Evolutionary conservation across 352 stramenopile species (phyloP), one percentile per base, ranked within the genome.

Genomic region (Phytophthora hybrid): DNA sequence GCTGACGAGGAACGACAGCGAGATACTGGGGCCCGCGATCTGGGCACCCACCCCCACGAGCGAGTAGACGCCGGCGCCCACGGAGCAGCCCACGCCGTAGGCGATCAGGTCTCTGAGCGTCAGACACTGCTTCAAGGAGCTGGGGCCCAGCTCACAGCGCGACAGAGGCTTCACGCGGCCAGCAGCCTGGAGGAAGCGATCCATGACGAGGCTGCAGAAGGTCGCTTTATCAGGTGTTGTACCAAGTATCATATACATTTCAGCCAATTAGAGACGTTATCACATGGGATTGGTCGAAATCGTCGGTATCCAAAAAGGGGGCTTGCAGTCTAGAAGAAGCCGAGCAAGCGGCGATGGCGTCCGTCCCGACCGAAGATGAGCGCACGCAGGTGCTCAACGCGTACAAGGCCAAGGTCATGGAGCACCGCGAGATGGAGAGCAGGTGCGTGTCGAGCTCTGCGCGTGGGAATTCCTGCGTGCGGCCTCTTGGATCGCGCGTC

Each of bases 371-470:
- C 32, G 90, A 97, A 74, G 92, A 95, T 68, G 91, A 97, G 76
- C 93, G 96, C 71, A 88, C 93, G 63, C 92, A 98, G 86, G 93
- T 98, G 69, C 84, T 99, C 46, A 93, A 97, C 66, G 90, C 96
- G 63, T 99, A 99, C 89, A 94, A 98, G 63, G 87, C 86, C 51
- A 99, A 99, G 84, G 97, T 99, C 77, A 95, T 93, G 74, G 96
- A 99, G 82, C 97, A 99, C 83, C 91, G 94, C 62, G 96, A 99
- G 82, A 97, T 98, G 68, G 97, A 99, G 78, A 97, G 92, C 74
- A 93, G 87, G 89, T 96, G 61, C 58, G 85, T 80, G n/a, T 10
- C 37, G 73, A 18, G 71, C 10, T 56, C 1, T 60, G 3, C 49
- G 57, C 66, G n/a, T n/a, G 41, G 57, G 1, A 54, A 55, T 19